phyloP scores from a whole-genome alignment of 345 rosid genomes.

The Lepidium didymum region DNA sequence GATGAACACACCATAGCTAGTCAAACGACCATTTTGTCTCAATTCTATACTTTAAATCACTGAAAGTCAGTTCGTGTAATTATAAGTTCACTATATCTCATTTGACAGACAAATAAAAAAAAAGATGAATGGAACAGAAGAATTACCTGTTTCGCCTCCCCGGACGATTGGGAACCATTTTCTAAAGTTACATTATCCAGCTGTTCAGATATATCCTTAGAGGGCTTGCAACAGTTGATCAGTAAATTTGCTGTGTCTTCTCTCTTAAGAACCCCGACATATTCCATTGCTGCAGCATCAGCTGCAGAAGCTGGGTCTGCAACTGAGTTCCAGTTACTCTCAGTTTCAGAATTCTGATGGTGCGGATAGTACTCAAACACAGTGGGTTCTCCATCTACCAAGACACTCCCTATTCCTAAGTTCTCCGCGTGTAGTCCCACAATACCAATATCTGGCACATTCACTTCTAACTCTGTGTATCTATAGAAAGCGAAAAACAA shows the following conservation, averaged over 20 bases:
- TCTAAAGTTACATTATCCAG: slow-evolving; percentile 45
- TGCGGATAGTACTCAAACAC: slow-evolving; percentile 89
- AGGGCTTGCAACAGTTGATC: slow-evolving; percentile 88
- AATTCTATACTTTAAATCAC: slow-evolving; percentile 12
- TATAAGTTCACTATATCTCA: background rate
- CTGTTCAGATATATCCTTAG: slow-evolving; percentile 52
- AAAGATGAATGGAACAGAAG: background rate
- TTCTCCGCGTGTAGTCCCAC: slow-evolving; percentile 92
- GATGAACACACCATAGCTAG: background rate
- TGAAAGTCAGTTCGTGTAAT: slow-evolving; percentile 13
- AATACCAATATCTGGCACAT: slow-evolving; percentile 87
- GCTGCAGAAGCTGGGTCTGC: slow-evolving; percentile 67
- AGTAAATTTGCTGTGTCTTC: slow-evolving; percentile 73
- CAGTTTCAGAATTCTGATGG: slow-evolving; percentile 42
- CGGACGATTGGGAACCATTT: slow-evolving; percentile 48
- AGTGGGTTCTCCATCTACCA: slow-evolving; percentile 85
- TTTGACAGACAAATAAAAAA: background rate
- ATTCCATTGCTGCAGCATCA: slow-evolving; percentile 64
- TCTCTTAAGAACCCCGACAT: slow-evolving; percentile 52
- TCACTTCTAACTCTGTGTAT: slow-evolving; percentile 85
- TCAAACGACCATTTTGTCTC: background rate
- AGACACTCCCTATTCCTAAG: slow-evolving; percentile 76
- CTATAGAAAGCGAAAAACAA: slow-evolving; percentile 24
- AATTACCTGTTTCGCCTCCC: slow-evolving; percentile 65
- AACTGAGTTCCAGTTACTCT: slow-evolving; percentile 53